Conservation (phyloP, 2,329 filamentous ascomycete species). For the Aspergillus ochraceoroseus region DNA sequence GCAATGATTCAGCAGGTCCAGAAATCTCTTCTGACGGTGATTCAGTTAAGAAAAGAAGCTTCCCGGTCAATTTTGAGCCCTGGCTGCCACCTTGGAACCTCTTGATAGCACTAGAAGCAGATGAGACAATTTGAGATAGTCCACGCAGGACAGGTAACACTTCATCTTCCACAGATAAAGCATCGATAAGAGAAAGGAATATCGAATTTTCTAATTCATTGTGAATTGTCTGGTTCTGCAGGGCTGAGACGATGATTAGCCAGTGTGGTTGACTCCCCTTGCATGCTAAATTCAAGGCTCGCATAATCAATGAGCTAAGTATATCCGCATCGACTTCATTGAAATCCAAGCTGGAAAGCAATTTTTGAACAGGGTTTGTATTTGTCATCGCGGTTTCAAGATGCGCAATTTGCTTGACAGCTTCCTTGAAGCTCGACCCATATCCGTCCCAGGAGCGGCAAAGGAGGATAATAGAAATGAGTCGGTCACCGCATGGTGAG, state of each 20-base stretch:
- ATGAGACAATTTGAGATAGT: slow-evolving; percentile 43
- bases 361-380: slow-evolving; percentile 35
- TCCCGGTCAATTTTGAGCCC: slow-evolving; percentile 50
- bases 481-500: slow-evolving; percentile 62
- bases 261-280: slow-evolving; percentile 36
- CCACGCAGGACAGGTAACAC: slow-evolving; percentile 41
- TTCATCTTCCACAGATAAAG: slow-evolving; percentile 39
- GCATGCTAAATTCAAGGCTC: slow-evolving; percentile 35
- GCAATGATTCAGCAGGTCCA: slow-evolving; percentile 36
- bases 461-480: slow-evolving; percentile 62
- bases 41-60: slow-evolving; percentile 51
- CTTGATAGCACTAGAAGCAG: slow-evolving; percentile 40
- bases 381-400: slow-evolving; percentile 32
- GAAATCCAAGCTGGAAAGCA: slow-evolving; percentile 38
- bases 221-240: slow-evolving; percentile 37
- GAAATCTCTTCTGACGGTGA: slow-evolving; percentile 51
- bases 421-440: slow-evolving; percentile 37
- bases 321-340: slow-evolving; percentile 35
- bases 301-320: slow-evolving; percentile 35
- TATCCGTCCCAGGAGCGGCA: slow-evolving; percentile 46
- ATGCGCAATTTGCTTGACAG: slow-evolving; percentile 34
- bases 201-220: slow-evolving; percentile 34
- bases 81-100: slow-evolving; percentile 43
- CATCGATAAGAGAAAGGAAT: slow-evolving; percentile 39
- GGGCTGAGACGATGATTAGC: slow-evolving; percentile 37